These are phyloP conservation scores for Yamadazyma olivae DNA, from an alignment of 805 yeast species.

Conservation along the genomic window DNA sequence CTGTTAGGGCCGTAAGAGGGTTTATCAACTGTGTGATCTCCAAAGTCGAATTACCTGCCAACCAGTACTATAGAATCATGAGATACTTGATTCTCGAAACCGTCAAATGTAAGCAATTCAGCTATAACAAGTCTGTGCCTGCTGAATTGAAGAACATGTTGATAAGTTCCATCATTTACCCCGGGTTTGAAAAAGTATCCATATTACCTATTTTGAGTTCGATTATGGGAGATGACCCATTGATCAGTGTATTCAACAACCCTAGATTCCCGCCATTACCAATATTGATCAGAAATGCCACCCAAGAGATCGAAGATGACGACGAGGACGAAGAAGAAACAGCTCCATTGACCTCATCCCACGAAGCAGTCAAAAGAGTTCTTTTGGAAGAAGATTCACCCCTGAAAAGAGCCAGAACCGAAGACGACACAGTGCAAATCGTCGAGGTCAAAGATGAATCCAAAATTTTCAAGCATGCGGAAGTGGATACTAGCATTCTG, in stretches of 20 bases:
- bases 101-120: constrained; percentile 22
- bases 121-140: constrained; percentile 19
- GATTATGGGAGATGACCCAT: constrained; percentile 47
- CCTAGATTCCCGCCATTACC: constrained; percentile 69
- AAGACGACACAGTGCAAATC: neutral
- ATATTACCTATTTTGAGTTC: constrained; percentile 67
- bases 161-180: constrained; percentile 59
- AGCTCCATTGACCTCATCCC: neutral
- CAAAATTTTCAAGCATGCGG: constrained; percentile 1
- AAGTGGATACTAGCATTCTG: constrained; percentile 1
- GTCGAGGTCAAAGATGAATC: constrained; percentile 2
- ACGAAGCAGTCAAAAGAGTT: constrained; percentile 2
- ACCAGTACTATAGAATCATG: constrained; percentile 58
- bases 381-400: neutral
- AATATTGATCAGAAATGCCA: constrained; percentile 19
- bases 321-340: constrained; percentile 15
- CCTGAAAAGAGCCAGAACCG: constrained; percentile 9
- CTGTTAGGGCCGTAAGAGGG: constrained; percentile 30
- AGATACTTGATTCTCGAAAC: constrained; percentile 35
- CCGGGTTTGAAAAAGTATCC: constrained; percentile 62
- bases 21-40: constrained; percentile 52
- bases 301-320: constrained; percentile 38
- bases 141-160: constrained; percentile 36
- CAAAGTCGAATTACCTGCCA: constrained; percentile 53
- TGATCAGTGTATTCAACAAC: constrained; percentile 60